A percentile compares a stretch with the other conserved stretches of the same genome.
These are phyloP conservation scores for Saturnispora mendoncae DNA, from an alignment of 805 yeast genomes.

Conservation along the genomic window DNA sequence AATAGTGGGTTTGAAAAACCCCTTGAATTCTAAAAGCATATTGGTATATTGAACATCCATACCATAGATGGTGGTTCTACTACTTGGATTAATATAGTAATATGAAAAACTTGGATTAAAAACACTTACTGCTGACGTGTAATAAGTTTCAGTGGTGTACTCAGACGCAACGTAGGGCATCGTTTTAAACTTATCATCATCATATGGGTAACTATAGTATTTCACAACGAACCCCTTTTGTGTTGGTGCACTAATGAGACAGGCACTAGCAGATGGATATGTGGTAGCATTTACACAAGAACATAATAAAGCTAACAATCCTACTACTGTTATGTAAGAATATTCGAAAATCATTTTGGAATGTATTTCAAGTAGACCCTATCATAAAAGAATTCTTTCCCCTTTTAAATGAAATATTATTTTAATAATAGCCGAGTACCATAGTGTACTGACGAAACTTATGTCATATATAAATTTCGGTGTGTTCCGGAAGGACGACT, in stretches of 20 bases:
- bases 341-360: no score
- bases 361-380: no score
- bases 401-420: no score
- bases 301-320: no score
- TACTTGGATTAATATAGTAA: background rate
- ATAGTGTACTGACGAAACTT: no score
- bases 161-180: background rate
- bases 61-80: background rate
- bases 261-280: background rate
- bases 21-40: conserved; percentile 9
- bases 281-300: no score
- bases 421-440: no score
- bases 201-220: background rate
- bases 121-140: background rate
- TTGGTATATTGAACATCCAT: background rate
- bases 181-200: background rate
- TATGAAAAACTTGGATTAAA: background rate
- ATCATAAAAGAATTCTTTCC: no score
- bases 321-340: no score
- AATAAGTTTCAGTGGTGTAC: background rate
- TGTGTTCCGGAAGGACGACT: no score
- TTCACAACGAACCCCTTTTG: background rate
- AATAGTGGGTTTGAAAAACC: conserved; percentile 19
- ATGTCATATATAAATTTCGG: no score
- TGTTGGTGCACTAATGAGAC: background rate